These are phyloP conservation scores for Fomitopsis schrenkii DNA, from an alignment of 1,284 basidiomycete species.

Conservation along the genomic window DNA sequence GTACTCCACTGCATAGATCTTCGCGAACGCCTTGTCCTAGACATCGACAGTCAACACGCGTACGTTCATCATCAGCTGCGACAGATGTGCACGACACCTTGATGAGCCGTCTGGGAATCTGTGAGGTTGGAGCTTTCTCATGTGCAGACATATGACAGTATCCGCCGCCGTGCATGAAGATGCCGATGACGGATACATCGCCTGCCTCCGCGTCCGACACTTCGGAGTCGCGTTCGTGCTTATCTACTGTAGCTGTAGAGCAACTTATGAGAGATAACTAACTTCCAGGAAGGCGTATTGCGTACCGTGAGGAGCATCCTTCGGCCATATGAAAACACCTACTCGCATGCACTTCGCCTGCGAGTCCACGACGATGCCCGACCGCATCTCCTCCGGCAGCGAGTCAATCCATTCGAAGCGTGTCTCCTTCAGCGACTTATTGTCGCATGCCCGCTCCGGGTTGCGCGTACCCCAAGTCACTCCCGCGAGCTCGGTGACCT, in stretches of 20 bases:
- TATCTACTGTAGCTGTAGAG: neutral
- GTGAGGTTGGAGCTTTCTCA: slow-evolving; percentile 41
- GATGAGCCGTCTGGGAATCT: slow-evolving; percentile 42
- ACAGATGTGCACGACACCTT: slow-evolving; percentile 20
- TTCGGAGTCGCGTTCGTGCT: neutral
- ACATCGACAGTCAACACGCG: neutral
- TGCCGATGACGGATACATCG: slow-evolving; percentile 34
- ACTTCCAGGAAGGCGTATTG: neutral
- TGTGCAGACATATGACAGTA: slow-evolving; percentile 55
- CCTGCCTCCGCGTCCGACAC: slow-evolving; percentile 16
- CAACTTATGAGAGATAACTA: neutral
- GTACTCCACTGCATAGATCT: slow-evolving; percentile 49
- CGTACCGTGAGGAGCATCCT: slow-evolving; percentile 21
- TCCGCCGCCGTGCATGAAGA: slow-evolving; percentile 50
- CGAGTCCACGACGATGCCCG: slow-evolving; percentile 37
- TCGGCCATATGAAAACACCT: slow-evolving; percentile 47
- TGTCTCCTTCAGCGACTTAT: slow-evolving; percentile 36
- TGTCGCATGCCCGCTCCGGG: slow-evolving; percentile 31
- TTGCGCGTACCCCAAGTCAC: slow-evolving; percentile 48
- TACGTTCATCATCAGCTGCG: neutral
- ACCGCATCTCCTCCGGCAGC: slow-evolving; percentile 33
- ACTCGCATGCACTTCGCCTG: slow-evolving; percentile 38
- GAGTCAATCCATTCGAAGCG: slow-evolving; percentile 45
- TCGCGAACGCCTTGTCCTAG: slow-evolving; percentile 29
- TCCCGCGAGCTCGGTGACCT: slow-evolving; percentile 48